Conservation (phyloP, 1,139 yeast genomes). For the Yamadazyma conglobata region DNA sequence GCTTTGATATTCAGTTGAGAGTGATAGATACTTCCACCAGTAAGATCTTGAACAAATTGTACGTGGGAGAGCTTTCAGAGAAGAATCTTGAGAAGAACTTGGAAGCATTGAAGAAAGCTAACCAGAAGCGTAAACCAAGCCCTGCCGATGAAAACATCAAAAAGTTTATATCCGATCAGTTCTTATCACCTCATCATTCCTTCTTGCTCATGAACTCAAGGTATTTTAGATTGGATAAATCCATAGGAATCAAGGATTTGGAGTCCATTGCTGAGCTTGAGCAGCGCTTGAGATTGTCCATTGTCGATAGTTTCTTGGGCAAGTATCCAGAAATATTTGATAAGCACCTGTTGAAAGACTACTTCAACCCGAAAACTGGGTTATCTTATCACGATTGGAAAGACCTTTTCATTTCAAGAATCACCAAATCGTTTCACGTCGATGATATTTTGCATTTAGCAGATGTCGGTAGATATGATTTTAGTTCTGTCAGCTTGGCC, state of each 20-base stretch:
- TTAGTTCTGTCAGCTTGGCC: conserved; percentile 32
- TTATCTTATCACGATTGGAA: conserved; percentile 36
- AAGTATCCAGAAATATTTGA: conserved; percentile 30
- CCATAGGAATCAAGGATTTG: conserved; percentile 22
- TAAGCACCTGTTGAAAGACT: conserved; percentile 19
- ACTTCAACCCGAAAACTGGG: conserved; percentile 13
- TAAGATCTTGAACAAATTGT: conserved; percentile 8
- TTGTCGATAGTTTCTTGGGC: conserved; percentile 26
- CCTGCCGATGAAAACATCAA: conserved; percentile 2
- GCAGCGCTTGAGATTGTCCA: conserved; percentile 27
- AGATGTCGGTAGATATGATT: conserved; percentile 45
- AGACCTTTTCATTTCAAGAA: conserved; percentile 40
- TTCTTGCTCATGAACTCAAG: conserved; percentile 42
- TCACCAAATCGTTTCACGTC: conserved; percentile 45
- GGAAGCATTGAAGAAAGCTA: conserved; percentile 5
- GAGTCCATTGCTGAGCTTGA: conserved; percentile 34
- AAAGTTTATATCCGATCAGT: conserved; percentile 8
- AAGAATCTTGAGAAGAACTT: conserved; percentile 17
- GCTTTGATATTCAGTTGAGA: conserved; percentile 33
- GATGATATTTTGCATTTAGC: conserved; percentile 32
- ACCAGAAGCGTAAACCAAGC: too few relatives aligned
- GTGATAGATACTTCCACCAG: conserved; percentile 17
- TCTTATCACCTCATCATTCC: conserved; percentile 31
- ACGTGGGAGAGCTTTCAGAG: conserved; percentile 13
- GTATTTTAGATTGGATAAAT: conserved; percentile 29